These are phyloP conservation scores for Alternaria consortialis DNA, from an alignment of 2,329 filamentous ascomycete species.

Conservation along the genomic window DNA sequence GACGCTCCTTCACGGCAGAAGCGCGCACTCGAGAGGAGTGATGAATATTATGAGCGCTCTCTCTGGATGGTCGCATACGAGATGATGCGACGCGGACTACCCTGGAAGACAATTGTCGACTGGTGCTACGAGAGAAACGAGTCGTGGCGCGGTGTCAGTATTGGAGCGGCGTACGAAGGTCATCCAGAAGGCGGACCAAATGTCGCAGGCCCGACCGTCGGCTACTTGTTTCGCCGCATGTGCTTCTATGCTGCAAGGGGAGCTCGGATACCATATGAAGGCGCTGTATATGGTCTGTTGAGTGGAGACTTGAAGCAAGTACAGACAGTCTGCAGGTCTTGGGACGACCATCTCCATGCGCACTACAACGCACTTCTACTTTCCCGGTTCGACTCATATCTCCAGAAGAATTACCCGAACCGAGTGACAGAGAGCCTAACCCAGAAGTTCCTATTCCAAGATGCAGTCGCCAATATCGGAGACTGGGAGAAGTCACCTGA, in stretches of 20 bases:
- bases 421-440: slow-evolving; percentile 63
- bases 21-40: slow-evolving; percentile 78
- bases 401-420: slow-evolving; percentile 63
- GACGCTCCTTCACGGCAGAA: slow-evolving; percentile 85
- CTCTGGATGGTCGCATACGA: slow-evolving; percentile 96
- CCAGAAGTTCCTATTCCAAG: slow-evolving; percentile 69
- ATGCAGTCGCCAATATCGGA: slow-evolving; percentile 70
- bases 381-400: slow-evolving; percentile 78
- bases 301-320: slow-evolving; percentile 83
- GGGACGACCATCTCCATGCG: slow-evolving; percentile 88
- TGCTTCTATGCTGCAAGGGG: slow-evolving; percentile 77
- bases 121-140: slow-evolving; percentile 90
- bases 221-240: slow-evolving; percentile 76
- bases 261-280: slow-evolving; percentile 78
- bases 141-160: slow-evolving; percentile 84
- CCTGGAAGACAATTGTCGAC: slow-evolving; percentile 75
- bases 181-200: slow-evolving; percentile 53
- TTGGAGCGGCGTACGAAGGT: slow-evolving; percentile 72
- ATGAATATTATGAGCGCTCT: slow-evolving; percentile 87
- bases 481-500: slow-evolving; percentile 61
- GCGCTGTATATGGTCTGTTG: slow-evolving; percentile 89
- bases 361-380: slow-evolving; percentile 88
- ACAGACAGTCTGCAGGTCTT: slow-evolving; percentile 76
- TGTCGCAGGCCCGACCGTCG: slow-evolving; percentile 51
- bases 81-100: slow-evolving; percentile 84